Percentiles rank a stretch among this genome's conserved stretches.
These are phyloP conservation scores for Naganishia albida DNA, from an alignment of 1,284 basidiomycete species.

Conservation along the genomic window DNA sequence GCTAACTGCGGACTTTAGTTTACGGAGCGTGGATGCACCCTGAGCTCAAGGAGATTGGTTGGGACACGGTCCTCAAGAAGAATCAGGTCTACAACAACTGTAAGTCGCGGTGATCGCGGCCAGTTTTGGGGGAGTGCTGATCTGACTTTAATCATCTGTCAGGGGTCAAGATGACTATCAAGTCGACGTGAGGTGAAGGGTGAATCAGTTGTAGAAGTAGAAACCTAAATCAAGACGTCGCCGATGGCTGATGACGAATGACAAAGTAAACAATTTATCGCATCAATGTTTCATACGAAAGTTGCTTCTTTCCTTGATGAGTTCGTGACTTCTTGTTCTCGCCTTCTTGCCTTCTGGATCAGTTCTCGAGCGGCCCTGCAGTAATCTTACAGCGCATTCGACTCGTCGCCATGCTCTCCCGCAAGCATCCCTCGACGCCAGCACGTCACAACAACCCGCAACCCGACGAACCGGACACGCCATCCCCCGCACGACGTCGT, in stretches of 20 bases:
- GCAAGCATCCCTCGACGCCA: constrained; percentile 8
- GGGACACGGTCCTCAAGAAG: constrained; percentile 34
- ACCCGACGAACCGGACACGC: neutral
- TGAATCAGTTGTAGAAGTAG: neutral
- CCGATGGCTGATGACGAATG: neutral
- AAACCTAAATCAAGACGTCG: neutral
- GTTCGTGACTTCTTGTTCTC: too few relatives aligned
- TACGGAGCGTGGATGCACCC: constrained; percentile 34
- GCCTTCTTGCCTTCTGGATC: too few relatives aligned
- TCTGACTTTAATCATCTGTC: neutral
- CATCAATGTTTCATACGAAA: neutral
- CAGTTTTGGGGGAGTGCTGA: neutral
- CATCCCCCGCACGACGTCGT: constrained; percentile 1
- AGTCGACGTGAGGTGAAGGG: constrained; percentile 1
- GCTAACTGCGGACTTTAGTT: constrained; percentile 16
- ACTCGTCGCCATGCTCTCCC: constrained; percentile 2
- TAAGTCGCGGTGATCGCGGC: neutral
- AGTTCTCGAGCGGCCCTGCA: too few relatives aligned
- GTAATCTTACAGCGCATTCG: too few relatives aligned
- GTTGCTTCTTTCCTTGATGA: too few relatives aligned
- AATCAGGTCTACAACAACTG: constrained; percentile 34
- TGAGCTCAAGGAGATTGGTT: constrained; percentile 30
- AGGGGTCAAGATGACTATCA: constrained; percentile 27
- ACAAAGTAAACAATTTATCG: constrained; percentile 5
- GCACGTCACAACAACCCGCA: neutral